Conservation (phyloP, 2,329 filamentous ascomycete genomes). For the Juglanconis sp. region DNA sequence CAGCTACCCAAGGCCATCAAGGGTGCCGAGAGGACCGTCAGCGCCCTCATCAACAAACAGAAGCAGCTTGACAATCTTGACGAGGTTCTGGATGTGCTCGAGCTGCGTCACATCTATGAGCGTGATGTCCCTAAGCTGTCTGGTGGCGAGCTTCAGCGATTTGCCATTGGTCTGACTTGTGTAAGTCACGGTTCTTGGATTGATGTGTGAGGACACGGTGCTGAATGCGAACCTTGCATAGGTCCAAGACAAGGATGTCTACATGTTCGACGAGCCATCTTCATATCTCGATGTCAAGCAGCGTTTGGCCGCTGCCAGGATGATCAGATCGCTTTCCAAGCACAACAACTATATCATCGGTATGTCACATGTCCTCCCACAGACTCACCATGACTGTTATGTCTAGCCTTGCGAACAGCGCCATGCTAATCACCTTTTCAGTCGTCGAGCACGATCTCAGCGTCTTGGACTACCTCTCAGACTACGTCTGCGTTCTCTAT, state of each 20-base stretch:
- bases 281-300: constrained; percentile 99
- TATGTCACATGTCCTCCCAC: background rate
- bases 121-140: constrained; percentile 88
- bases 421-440: background rate
- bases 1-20: constrained; percentile 94
- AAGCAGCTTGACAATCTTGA: constrained; percentile 75
- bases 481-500: constrained; percentile 97
- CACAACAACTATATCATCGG: constrained; percentile 88
- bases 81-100: constrained; percentile 76
- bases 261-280: constrained; percentile 99
- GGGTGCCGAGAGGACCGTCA: constrained; percentile 75
- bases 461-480: constrained; percentile 95
- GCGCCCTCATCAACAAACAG: constrained; percentile 72
- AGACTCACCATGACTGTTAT: background rate
- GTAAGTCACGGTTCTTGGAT: constrained; percentile 36
- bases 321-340: constrained; percentile 86
- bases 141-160: constrained; percentile 96
- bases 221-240: background rate
- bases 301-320: constrained; percentile 84
- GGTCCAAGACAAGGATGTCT: constrained; percentile 36
- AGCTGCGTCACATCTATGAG: constrained; percentile 84
- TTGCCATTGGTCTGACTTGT: constrained; percentile 92
- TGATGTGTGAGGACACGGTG: background rate
- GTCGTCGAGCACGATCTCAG: constrained; percentile 99
- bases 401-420: background rate